These are phyloP conservation scores for Fulvia fulva DNA, from an alignment of 2,329 filamentous ascomycete genomes.

Conservation along the genomic window DNA sequence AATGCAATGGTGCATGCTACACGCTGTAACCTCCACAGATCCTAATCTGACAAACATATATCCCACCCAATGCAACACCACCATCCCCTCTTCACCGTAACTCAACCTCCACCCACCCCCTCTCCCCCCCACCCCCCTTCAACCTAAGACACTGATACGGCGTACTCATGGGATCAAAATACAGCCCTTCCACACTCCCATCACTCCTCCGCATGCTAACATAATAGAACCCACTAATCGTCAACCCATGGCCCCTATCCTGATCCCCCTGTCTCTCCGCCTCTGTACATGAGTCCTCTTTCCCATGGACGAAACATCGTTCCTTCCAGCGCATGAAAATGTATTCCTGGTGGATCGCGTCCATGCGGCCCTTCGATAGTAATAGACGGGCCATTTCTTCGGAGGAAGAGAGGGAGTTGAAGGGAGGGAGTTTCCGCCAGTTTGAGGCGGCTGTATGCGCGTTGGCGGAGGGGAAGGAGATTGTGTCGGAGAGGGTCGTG, in stretches of 20 bases:
- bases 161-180: constrained; percentile 53
- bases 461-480: constrained; percentile 44
- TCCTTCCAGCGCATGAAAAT: constrained; percentile 57
- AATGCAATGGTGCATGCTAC: too few species aligned
- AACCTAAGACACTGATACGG: constrained; percentile 52
- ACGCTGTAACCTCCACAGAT: too few species aligned
- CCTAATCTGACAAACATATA: too few species aligned
- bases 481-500: constrained; percentile 22
- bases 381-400: constrained; percentile 37
- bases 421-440: constrained; percentile 48
- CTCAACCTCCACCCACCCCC: constrained; percentile 38
- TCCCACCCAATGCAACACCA: too few species aligned
- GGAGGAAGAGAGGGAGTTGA: constrained; percentile 31
- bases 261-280: constrained; percentile 26
- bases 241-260: constrained; percentile 43
- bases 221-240: constrained; percentile 55
- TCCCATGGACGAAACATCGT: constrained; percentile 43
- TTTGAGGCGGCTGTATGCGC: constrained; percentile 44
- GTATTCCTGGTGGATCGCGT: constrained; percentile 44
- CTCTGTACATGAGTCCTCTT: constrained; percentile 26
- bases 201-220: constrained; percentile 45
- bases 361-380: constrained; percentile 38
- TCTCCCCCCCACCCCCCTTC: constrained; percentile 34
- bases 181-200: constrained; percentile 49
- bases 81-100: constrained; percentile 31